Percentiles rank a stretch among this genome's conserved stretches.
Conservation (phyloP, 2,329 filamentous ascomycete genomes). For the Penicillium sp. region DNA sequence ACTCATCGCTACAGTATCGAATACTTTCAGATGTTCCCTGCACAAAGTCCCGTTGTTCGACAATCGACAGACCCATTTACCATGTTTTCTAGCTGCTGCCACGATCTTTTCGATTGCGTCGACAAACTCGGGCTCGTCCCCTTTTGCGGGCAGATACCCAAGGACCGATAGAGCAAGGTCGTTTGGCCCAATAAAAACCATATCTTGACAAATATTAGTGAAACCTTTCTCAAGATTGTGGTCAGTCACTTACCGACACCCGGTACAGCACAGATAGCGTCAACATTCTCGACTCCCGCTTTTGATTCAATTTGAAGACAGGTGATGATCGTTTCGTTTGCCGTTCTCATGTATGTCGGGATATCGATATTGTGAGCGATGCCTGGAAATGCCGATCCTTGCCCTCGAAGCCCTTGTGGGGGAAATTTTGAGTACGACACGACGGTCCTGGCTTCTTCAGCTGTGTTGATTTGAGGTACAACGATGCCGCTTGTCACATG, state of each 20-base stretch:
- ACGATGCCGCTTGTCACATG: conserved; percentile 43
- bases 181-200: conserved; percentile 37
- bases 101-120: conserved; percentile 60
- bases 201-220: conserved; percentile 11
- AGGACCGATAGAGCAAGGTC: conserved; percentile 53
- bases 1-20: conserved; percentile 49
- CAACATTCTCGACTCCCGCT: conserved; percentile 42
- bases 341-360: conserved; percentile 32
- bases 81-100: conserved; percentile 57
- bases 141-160: conserved; percentile 56
- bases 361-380: conserved; percentile 33
- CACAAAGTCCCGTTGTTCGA: conserved; percentile 46
- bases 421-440: conserved; percentile 30
- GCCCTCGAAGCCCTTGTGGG: conserved; percentile 29
- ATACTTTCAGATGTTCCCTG: conserved; percentile 41
- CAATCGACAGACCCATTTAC: conserved; percentile 63
- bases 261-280: conserved; percentile 40
- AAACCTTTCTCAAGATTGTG: background rate
- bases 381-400: conserved; percentile 27
- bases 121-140: conserved; percentile 56
- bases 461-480: conserved; percentile 47
- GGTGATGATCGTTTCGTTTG: conserved; percentile 35
- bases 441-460: conserved; percentile 44
- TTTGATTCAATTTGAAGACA: conserved; percentile 43
- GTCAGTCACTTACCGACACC: conserved; percentile 32